These are phyloP conservation scores for Juncus effusus DNA, from an alignment of 176 grass and related monocot species.

Conservation along the genomic window DNA sequence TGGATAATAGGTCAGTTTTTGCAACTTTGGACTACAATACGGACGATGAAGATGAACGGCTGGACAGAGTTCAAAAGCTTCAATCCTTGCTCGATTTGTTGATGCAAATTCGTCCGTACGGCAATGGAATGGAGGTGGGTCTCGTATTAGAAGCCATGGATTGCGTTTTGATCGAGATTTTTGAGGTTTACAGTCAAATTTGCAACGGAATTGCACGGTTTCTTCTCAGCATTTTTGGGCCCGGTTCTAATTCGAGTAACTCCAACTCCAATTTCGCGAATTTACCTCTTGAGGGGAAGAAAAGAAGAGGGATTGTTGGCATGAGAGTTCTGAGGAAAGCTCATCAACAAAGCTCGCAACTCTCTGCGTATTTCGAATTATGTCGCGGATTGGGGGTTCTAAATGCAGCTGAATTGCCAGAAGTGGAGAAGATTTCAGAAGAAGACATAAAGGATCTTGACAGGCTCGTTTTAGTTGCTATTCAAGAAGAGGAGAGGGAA, in stretches of 20 bases:
- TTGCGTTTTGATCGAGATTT: constrained; percentile 82
- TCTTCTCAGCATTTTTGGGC: constrained; percentile 50
- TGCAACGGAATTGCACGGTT: constrained; percentile 72
- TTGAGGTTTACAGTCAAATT: constrained; percentile 85
- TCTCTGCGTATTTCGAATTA: constrained; percentile 73
- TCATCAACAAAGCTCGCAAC: constrained; percentile 44
- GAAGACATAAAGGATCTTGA: constrained; percentile 75
- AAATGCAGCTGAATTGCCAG: constrained; percentile 56
- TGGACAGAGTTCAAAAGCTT: constrained; percentile 44
- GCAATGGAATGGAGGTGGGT: constrained; percentile 57
- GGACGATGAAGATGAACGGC: constrained; percentile 35
- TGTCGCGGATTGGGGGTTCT: constrained; percentile 55
- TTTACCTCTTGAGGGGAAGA: constrained; percentile 24
- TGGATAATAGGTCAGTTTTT: constrained; percentile 74
- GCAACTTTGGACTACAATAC: constrained; percentile 7
- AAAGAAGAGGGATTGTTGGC: constrained; percentile 38
- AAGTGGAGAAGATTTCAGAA: constrained; percentile 63
- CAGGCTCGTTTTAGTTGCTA: constrained; percentile 52
- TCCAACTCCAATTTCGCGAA: not conserved
- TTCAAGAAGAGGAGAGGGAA: constrained; percentile 22
- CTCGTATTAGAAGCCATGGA: constrained; percentile 86
- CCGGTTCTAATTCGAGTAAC: constrained; percentile 20
- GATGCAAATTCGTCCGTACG: constrained; percentile 76
- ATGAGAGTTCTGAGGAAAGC: constrained; percentile 62
- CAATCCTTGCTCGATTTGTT: constrained; percentile 73